phyloP scores from a whole-genome alignment of 805 yeast species.

The Ogataea wickerhamii region DNA sequence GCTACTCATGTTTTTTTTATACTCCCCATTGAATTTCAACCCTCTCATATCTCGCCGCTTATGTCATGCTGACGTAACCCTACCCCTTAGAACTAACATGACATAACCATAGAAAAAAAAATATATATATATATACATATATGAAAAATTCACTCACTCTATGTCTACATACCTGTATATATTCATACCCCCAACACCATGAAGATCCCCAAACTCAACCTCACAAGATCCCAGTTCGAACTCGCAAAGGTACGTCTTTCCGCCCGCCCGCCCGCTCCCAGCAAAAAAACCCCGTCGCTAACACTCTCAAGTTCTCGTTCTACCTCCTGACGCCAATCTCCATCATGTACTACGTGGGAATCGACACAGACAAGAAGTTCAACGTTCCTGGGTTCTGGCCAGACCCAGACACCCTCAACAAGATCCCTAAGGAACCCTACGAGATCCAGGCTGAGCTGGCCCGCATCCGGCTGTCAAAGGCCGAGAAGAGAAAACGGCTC shows the following conservation, averaged over 20 bases:
- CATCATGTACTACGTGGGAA: constrained; percentile 92
- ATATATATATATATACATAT: too few species aligned
- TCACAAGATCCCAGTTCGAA: constrained; percentile 51
- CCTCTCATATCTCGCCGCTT: too few species aligned
- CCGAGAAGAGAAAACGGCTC: constrained; percentile 66
- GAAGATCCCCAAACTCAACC: constrained; percentile 20
- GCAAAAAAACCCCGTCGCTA: constrained; percentile 5
- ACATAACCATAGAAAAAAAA: too few species aligned
- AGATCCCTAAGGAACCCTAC: constrained; percentile 88
- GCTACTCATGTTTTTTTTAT: too few species aligned
- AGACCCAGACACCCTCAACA: constrained; percentile 85
- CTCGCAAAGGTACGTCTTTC: constrained; percentile 42
- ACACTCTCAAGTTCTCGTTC: constrained; percentile 58
- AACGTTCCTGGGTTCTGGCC: constrained; percentile 97
- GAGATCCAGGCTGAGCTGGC: constrained; percentile 91
- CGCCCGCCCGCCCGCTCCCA: not conserved
- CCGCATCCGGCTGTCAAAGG: constrained; percentile 71
- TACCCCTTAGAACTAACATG: too few species aligned
- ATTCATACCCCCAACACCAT: too few species aligned
- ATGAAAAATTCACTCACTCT: too few species aligned
- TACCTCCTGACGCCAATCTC: constrained; percentile 81
- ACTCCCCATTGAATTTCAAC: too few species aligned
- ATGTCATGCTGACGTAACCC: too few species aligned
- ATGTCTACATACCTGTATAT: too few species aligned
- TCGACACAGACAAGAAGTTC: constrained; percentile 82